Evolutionary conservation across 805 yeast genomes (phyloP), one percentile per base, ranked within the genome.

Genomic region (Torulaspora gathmanii): DNA sequence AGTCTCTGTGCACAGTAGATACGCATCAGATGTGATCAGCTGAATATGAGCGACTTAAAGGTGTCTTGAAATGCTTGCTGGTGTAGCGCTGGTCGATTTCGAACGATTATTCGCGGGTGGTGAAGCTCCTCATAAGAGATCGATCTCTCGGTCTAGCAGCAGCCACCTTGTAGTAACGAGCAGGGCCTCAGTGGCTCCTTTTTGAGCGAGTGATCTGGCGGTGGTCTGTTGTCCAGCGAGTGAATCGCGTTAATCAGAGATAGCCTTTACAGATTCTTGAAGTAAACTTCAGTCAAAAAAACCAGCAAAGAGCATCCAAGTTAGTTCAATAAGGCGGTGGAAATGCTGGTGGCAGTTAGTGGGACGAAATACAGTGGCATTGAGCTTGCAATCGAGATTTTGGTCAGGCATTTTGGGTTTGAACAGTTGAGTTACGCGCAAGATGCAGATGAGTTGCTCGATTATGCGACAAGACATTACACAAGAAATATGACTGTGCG

Each of bases 381-480:
- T 3, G 60, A 59, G 13, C 34, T 47, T 4, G 47, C 57, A 2
- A 44, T 57, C n/a, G 40, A 49, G 16, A 19, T 54, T 3, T 35
- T 61, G 28, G 44, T 46, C 4, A 45, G 53, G 30, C 31, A 44
- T 17, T 51, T 50, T 33, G 51, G 45, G 6, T 60, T 60, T 37
- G 58, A 57, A 44, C 33, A 44, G 30, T 28, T 59, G 19, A 51
- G 54, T 31, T 35, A 46, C 4, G 37, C 40, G 1, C 31, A 26
- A 9, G 33, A 37, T 20, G 47, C 44, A n/a, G 70, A 70, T 1
- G 76, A 70, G 2, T 68, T 86, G 27, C 58, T 83, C 2, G 78
- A 78, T 6, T 74, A 71, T 55, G 86, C 79, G 11, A 89, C 96
- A 0, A 58, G 64, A 30, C 70, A 80, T 45, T 90, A 95, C 89